Conservation (phyloP, 257 asterid species). For the Primulina huaijiensis region DNA sequence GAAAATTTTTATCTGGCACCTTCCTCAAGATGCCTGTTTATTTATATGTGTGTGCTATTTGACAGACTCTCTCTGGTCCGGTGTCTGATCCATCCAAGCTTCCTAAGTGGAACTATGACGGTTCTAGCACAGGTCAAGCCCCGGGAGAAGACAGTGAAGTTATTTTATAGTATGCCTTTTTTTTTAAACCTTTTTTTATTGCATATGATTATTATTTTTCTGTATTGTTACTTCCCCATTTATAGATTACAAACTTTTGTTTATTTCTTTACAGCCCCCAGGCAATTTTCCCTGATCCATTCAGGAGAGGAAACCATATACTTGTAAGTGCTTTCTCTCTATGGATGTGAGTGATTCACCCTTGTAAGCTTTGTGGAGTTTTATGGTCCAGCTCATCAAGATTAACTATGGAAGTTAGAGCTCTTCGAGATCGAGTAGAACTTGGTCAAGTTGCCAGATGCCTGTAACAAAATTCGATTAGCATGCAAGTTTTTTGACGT, state of each 20-base stretch:
- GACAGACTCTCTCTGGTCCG: conserved; percentile 46
- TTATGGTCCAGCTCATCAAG: neutral
- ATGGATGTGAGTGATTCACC: neutral
- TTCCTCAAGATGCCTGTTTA: neutral
- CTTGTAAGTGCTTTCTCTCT: neutral
- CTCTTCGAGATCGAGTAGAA: neutral
- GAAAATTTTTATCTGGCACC: neutral
- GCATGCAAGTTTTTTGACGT: no score
- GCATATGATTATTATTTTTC: neutral
- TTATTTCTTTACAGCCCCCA: neutral
- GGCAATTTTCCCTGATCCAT: neutral
- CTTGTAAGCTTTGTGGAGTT: neutral
- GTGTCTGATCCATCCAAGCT: conserved; percentile 47
- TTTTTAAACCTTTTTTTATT: neutral
- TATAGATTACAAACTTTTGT: neutral
- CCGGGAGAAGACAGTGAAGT: conserved; percentile 63
- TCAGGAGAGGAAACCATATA: neutral
- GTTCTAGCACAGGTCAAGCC: conserved; percentile 56
- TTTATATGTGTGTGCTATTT: neutral
- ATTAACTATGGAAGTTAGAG: neutral
- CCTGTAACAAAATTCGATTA: no score
- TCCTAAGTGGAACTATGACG: conserved; percentile 59
- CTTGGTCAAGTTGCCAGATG: neutral
- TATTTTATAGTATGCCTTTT: conserved; percentile 38
- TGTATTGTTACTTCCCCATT: neutral